Evolutionary conservation across 208 protist genomes (phyloP), one percentile per base, ranked within the genome.

Genomic region (Leishmania turanica): DNA sequence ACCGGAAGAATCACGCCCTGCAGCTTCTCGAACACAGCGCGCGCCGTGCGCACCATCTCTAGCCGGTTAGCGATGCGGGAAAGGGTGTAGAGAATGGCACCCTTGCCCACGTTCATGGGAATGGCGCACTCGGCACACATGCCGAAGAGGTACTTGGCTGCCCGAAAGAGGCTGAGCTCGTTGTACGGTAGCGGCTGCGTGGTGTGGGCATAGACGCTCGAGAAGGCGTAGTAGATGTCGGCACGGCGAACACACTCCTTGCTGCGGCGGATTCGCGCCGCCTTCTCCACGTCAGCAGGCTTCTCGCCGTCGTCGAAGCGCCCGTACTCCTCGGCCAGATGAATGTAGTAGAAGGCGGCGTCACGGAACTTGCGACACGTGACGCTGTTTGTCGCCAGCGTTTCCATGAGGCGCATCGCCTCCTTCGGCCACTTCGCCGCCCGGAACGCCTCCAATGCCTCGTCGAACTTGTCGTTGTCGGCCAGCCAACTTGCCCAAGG

Each of bases 401-500:
- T 92, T 81, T 99, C 95, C 84, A 99, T 96, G 81, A 99, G 92
- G 42, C 91, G 88, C 27, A 97, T 79, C 51, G 98, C 93, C 87
- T 99, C 91, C 78, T 95, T 88, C 2, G 96, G 95, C 91, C 91
- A 92, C 72, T 96, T 96, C 8, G 98, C 97, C 27, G 94, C 83
- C 24, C 93, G 90, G 87, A 98, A 99, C 1, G 97, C 96, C 81
- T 98, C 94, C 21, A 97, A 89, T 3, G 98, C 98, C 84, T 99
- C 97, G 65, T 99, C 97, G 82, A 99, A 99, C 64, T 91, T 86
- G 70, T 99, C 98, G 80, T 98, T 93, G 75, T 98, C 90, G 9
- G 93, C 96, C 58, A 99, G 90, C 97, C 98, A 99, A n/a, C 93
- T 90, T 13, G 98, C 99, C 90, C 99, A 99, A 77, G 99, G 99